Base-by-base conservation (phyloP, 345 rosid species). In the Excoecaria cochinchinensis region DNA sequence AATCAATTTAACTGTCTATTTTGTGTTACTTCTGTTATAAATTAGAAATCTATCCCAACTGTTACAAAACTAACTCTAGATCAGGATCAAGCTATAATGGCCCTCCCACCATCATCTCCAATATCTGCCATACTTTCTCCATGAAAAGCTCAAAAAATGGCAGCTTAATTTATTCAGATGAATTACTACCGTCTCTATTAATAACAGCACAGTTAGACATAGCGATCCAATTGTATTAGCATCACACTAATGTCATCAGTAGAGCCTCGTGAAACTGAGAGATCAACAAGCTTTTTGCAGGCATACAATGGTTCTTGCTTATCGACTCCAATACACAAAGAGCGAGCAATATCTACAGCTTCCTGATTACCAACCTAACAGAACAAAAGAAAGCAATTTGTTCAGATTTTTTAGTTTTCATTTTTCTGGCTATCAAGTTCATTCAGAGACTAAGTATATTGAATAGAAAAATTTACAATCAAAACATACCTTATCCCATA, bases 401-500 rank as follows among this genome's bases (percentile, higher is more conserved):
- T 22, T 58, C 17, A 71, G 44, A n/a, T n/a, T n/a, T n/a, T n/a
- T n/a, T n/a, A 65, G 46, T 31, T 25, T 16, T 9, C 4, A 21
- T 36, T 12, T 4, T 24, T 15, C 12, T 53, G 31, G 13, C 31
- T 31, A 31, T 2, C 1, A 31, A 31, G 1, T 31, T 31, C 31
- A 31, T 31, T 31, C 31, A 31, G 31, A 31, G 31, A 31, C 31
- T 31, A 31, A 31, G 31, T 31, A 31, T 1, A 31, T 31, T 31
- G 31, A 31, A 31, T 9, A 36, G 15, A 13, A 53, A 42, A 16
- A 77, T 51, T 8, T 51, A 24, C 12, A 38, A 24, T 42, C 46
- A 46, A n/a, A 63, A 24, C 60, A 64, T 82, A 94, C 98, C 97
- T 88, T 95, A 57, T 92, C 93, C 99, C 99, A 95, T n/a, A 95